Conservation (phyloP, 331 rosid genomes). For the Acacia concinna region DNA sequence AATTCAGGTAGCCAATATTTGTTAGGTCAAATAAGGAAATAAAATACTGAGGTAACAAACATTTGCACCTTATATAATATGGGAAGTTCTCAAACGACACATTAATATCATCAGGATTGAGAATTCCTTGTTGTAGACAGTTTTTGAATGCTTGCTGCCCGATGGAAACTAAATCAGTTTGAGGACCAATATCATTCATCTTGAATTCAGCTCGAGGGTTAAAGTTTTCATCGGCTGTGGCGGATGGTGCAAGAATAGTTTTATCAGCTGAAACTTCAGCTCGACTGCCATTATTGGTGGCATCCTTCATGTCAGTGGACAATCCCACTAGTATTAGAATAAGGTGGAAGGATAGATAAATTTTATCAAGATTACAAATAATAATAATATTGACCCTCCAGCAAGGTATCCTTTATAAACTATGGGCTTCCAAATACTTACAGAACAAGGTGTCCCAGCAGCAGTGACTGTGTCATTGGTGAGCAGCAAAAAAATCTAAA, state of each 20-base stretch:
- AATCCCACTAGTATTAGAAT: conserved; percentile 58
- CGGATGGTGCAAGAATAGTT: conserved; percentile 50
- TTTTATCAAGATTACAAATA: conserved; percentile 66
- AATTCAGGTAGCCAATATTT: conserved; percentile 10
- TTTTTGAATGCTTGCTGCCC: conserved; percentile 76
- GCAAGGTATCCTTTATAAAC: conserved; percentile 80
- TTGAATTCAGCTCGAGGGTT: conserved; percentile 62
- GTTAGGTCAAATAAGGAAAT: conserved; percentile 22
- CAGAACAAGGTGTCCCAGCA: conserved; percentile 59
- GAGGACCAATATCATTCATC: conserved; percentile 60
- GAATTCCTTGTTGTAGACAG: conserved; percentile 60
- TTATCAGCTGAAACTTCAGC: conserved; percentile 54
- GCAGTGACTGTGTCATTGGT: conserved; percentile 50
- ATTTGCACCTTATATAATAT: conserved; percentile 78
- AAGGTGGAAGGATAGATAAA: conserved; percentile 59
- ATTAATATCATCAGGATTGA: conserved; percentile 63
- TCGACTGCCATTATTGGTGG: conserved; percentile 43
- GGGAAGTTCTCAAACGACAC: conserved; percentile 87
- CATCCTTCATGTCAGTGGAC: conserved; percentile 63
- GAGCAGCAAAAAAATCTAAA: conserved; percentile 86
- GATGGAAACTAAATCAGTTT: conserved; percentile 49
- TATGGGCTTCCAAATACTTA: conserved; percentile 80
- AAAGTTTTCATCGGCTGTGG: conserved; percentile 50
- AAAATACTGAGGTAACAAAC: conserved; percentile 5
- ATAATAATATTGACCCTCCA: conserved; percentile 77